A percentile compares a stretch with the other conserved stretches of the same genome.
These are phyloP conservation scores for Ilyonectria mors-panacis DNA, from an alignment of 2,329 filamentous ascomycete species.

Conservation along the genomic window DNA sequence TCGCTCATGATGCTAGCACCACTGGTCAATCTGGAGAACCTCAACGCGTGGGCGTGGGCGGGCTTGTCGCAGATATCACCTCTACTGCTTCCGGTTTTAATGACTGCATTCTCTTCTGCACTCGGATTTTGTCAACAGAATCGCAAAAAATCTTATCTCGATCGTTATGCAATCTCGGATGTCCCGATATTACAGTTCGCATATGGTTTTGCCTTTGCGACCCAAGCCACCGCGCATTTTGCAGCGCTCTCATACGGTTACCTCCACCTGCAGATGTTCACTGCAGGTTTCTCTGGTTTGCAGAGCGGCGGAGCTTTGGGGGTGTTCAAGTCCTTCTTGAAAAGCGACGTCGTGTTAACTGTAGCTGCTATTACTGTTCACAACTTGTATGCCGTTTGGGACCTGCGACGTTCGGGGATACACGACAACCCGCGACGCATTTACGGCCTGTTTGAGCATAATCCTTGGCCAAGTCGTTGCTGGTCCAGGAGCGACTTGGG, in stretches of 20 bases:
- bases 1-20: not conserved
- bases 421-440: conserved; percentile 29
- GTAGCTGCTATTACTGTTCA: not conserved
- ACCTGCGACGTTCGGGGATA: conserved; percentile 44
- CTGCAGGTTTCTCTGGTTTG: no score
- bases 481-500: conserved; percentile 43
- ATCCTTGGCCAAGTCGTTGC: conserved; percentile 31
- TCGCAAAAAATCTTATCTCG: not conserved
- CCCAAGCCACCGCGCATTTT: conserved; percentile 5
- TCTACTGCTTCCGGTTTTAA: not conserved
- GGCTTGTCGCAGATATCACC: not conserved
- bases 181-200: not conserved
- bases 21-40: no score
- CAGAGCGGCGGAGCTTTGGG: no score
- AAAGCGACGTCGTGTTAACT: not conserved
- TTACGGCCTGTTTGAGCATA: conserved; percentile 8
- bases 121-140: not conserved
- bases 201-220: conserved; percentile 13
- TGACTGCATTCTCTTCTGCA: not conserved
- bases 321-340: not conserved
- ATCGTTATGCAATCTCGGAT: conserved; percentile 3
- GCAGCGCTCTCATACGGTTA: not conserved
- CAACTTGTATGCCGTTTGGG: conserved; percentile 42
- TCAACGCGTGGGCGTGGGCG: not conserved
- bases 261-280: not conserved